Percentiles rank a stretch among this genome's conserved stretches.
These are phyloP conservation scores for Pseudogymnoascus sp. DNA, from an alignment of 2,329 filamentous ascomycete genomes.

Conservation along the genomic window DNA sequence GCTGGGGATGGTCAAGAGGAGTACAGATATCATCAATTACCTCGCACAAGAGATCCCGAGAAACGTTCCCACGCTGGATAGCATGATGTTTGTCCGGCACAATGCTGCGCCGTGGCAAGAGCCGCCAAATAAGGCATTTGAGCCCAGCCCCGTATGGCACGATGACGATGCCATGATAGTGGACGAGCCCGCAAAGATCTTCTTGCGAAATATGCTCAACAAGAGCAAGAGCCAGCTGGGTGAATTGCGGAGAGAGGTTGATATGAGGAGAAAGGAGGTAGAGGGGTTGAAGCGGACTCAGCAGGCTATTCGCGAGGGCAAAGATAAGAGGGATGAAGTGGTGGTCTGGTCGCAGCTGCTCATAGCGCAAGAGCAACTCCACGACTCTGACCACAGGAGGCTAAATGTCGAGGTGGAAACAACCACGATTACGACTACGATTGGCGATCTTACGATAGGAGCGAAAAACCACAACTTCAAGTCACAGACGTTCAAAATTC, in stretches of 20 bases:
- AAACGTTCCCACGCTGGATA: constrained; percentile 84
- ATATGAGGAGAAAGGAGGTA: constrained; percentile 79
- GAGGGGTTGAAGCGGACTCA: constrained; percentile 68
- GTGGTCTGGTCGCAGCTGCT: constrained; percentile 79
- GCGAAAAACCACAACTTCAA: constrained; percentile 97
- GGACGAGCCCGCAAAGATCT: constrained; percentile 82
- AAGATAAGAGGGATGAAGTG: constrained; percentile 82
- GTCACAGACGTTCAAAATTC: constrained; percentile 97
- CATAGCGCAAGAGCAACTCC: constrained; percentile 72
- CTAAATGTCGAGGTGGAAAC: constrained; percentile 90
- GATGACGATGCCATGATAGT: constrained; percentile 82
- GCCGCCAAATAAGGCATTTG: constrained; percentile 76
- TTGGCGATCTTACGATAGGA: constrained; percentile 86
- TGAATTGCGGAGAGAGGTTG: constrained; percentile 73
- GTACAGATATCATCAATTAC: constrained; percentile 63
- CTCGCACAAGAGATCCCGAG: constrained; percentile 75
- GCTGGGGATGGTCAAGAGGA: constrained; percentile 66
- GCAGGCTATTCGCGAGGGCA: constrained; percentile 71
- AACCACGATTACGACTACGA: constrained; percentile 80
- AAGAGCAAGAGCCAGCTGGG: constrained; percentile 83
- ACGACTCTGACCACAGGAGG: constrained; percentile 75
- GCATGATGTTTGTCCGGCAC: constrained; percentile 95
- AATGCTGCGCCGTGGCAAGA: constrained; percentile 80
- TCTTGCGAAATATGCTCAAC: constrained; percentile 80
- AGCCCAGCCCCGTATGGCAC: constrained; percentile 94